phyloP scores from a whole-genome alignment of 768 basidiomycete genomes.

The Calocera viscosa region DNA sequence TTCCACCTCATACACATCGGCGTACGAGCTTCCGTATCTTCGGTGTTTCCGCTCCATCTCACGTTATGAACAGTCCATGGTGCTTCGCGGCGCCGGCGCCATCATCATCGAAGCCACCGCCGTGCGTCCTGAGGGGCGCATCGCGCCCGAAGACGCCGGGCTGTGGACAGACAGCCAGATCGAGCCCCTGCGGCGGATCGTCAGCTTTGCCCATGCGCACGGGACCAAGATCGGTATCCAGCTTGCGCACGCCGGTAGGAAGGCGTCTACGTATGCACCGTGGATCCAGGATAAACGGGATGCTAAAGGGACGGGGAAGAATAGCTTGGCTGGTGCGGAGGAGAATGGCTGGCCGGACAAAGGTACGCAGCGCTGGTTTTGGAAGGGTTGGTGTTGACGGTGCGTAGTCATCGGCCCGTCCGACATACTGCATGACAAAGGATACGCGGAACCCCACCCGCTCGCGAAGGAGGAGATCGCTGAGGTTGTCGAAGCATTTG shows the following conservation, averaged over 20 bases:
- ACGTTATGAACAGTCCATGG: slow-evolving; percentile 34
- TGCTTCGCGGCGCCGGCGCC: slow-evolving; percentile 32
- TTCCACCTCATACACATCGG: slow-evolving; percentile 45
- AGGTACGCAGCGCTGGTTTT: slow-evolving; percentile 29
- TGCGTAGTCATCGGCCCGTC: slow-evolving; percentile 54
- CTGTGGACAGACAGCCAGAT: not conserved
- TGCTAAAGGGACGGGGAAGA: slow-evolving; percentile 12
- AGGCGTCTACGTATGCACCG: slow-evolving; percentile 42
- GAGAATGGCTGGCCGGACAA: slow-evolving; percentile 58
- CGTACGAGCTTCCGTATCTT: not conserved
- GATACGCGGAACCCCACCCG: slow-evolving; percentile 43
- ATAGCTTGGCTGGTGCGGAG: slow-evolving; percentile 33
- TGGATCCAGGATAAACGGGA: slow-evolving; percentile 34
- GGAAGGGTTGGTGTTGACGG: slow-evolving; percentile 28
- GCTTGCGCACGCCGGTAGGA: not conserved
- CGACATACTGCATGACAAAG: slow-evolving; percentile 40
- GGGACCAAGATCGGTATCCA: not conserved
- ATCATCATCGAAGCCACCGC: not conserved
- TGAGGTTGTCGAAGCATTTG: slow-evolving; percentile 48
- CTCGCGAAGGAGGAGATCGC: slow-evolving; percentile 46
- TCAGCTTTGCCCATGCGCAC: not conserved
- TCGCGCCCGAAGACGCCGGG: not conserved
- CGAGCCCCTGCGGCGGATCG: not conserved
- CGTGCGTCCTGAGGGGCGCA: not conserved
- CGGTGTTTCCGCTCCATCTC: not conserved